These are phyloP conservation scores for Haematococcus lacustris DNA, from an alignment of 139 green algal genomes.

Conservation along the genomic window DNA sequence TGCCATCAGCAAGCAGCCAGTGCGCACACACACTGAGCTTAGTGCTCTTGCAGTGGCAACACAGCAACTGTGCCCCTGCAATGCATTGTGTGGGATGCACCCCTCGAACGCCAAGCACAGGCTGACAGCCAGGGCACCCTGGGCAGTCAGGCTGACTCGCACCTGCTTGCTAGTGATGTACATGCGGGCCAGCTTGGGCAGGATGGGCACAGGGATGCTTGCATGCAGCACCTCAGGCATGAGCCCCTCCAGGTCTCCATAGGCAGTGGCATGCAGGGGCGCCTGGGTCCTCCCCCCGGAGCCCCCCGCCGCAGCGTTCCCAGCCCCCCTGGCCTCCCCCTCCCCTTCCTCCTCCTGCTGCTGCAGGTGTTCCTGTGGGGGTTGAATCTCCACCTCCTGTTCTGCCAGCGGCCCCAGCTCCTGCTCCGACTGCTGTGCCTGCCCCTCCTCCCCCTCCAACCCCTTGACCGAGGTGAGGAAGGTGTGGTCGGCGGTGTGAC, in stretches of 20 bases:
- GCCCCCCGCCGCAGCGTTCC: neutral
- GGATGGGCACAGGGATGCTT: slow-evolving; percentile 15
- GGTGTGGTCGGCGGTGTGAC: slow-evolving; percentile 15
- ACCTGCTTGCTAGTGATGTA: slow-evolving; percentile 20
- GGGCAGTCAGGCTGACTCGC: slow-evolving; percentile 12
- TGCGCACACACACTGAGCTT: neutral
- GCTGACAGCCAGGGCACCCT: slow-evolving; percentile 21
- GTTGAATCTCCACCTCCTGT: neutral
- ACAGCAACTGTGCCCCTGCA: too few relatives aligned
- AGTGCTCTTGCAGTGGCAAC: neutral
- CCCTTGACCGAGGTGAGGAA: slow-evolving; percentile 30
- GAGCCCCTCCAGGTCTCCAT: neutral
- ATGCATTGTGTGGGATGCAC: neutral
- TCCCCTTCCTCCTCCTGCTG: slow-evolving; percentile 2
- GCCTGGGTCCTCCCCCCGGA: too few relatives aligned
- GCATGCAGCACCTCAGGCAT: neutral
- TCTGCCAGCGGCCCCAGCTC: neutral
- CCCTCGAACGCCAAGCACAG: neutral
- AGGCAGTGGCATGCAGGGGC: too few relatives aligned
- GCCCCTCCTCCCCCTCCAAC: slow-evolving; percentile 10
- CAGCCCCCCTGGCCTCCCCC: too few relatives aligned
- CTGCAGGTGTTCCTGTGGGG: neutral
- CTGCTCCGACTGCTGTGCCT: slow-evolving; percentile 1
- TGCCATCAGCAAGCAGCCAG: neutral
- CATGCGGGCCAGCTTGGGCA: slow-evolving; percentile 17